Conservation (phyloP, 164 flowering plant genomes). For the Sextonia rubra region DNA sequence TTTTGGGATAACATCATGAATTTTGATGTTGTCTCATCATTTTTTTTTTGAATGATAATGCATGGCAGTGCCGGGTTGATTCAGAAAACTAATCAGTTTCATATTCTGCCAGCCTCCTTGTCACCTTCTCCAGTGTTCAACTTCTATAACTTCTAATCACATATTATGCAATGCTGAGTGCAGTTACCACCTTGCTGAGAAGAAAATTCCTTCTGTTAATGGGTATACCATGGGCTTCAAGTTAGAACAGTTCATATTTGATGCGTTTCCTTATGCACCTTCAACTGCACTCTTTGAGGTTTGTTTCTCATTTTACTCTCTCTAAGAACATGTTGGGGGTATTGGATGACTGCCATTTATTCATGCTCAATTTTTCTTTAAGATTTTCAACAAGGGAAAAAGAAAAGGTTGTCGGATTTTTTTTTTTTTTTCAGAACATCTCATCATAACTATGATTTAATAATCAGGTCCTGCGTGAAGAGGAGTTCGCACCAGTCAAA, state of each 20-base stretch:
- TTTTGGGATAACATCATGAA: too few relatives aligned
- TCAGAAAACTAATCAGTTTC: neutral
- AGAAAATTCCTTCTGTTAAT: conserved; percentile 79
- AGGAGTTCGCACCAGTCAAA: conserved; percentile 98
- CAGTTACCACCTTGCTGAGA: conserved; percentile 95
- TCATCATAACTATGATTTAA: neutral
- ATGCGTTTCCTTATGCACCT: conserved; percentile 88
- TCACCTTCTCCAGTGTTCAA: neutral
- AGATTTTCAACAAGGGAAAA: neutral
- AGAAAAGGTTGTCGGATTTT: neutral
- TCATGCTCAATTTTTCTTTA: too few relatives aligned
- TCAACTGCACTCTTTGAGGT: conserved; percentile 95
- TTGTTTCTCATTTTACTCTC: neutral
- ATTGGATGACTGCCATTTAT: too few relatives aligned
- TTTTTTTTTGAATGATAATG: neutral
- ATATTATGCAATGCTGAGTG: conserved; percentile 15
- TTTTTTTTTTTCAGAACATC: neutral
- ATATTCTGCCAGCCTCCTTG: neutral
- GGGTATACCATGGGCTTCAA: conserved; percentile 76
- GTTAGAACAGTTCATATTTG: conserved; percentile 90
- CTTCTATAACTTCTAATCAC: neutral
- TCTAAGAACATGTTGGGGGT: neutral
- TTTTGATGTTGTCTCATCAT: neutral
- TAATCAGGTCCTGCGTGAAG: conserved; percentile 70
- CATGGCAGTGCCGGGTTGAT: neutral